Percentiles rank a stretch among this genome's conserved stretches.
phyloP scores from a whole-genome alignment of 495 filamentous ascomycete species.

The Lentithecium fluviatile region DNA sequence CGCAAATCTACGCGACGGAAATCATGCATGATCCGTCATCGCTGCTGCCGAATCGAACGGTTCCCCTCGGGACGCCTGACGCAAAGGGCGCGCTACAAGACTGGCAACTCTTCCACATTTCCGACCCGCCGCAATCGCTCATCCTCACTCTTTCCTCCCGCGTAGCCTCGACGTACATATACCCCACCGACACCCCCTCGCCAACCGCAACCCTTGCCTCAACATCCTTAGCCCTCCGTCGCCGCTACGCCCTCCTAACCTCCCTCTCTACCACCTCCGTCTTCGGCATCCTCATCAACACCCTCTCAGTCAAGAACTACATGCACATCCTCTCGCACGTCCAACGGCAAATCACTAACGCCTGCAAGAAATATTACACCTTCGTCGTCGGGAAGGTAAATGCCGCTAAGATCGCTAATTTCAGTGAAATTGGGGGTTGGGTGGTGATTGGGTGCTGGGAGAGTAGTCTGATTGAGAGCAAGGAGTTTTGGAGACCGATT shows the following conservation, averaged over 20 bases:
- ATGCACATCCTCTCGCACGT: slow-evolving; percentile 73
- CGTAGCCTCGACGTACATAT: slow-evolving; percentile 73
- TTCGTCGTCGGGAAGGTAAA: slow-evolving; percentile 97
- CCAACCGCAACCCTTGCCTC: slow-evolving; percentile 50
- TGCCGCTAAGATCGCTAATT: slow-evolving; percentile 93
- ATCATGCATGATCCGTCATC: slow-evolving; percentile 78
- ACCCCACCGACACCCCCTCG: slow-evolving; percentile 54
- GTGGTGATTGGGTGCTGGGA: slow-evolving; percentile 99
- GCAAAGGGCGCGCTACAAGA: slow-evolving; percentile 57
- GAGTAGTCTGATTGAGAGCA: slow-evolving; percentile 80
- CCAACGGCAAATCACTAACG: slow-evolving; percentile 63
- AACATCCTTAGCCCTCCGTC: slow-evolving; percentile 63
- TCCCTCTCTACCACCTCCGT: slow-evolving; percentile 76
- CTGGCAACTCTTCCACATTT: slow-evolving; percentile 87
- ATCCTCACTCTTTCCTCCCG: slow-evolving; percentile 85
- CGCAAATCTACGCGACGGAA: slow-evolving; percentile 63
- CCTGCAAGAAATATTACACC: slow-evolving; percentile 90
- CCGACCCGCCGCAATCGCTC: slow-evolving; percentile 76
- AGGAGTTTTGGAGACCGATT: slow-evolving; percentile 80
- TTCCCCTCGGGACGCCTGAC: slow-evolving; percentile 53
- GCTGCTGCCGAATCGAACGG: slow-evolving; percentile 77
- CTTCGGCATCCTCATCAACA: slow-evolving; percentile 93
- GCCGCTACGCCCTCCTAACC: slow-evolving; percentile 83
- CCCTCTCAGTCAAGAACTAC: slow-evolving; percentile 87
- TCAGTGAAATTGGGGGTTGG: slow-evolving; percentile 92